Base-by-base conservation (phyloP, 371 early-diverging fungal species). In the Funneliformis caledonium region DNA sequence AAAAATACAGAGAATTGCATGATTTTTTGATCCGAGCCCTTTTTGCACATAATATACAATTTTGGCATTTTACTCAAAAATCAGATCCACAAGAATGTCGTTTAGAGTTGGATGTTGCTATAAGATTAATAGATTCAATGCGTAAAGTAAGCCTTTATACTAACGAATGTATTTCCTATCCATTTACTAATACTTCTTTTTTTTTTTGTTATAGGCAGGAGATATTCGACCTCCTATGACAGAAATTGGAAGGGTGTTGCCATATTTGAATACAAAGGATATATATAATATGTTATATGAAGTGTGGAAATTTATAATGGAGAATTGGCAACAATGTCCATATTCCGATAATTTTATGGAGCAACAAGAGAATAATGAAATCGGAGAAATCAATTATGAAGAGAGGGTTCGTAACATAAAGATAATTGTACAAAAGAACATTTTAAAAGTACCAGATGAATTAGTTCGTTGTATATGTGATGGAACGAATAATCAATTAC, bases 311-410 rank as follows among this genome's bases (percentile, higher is more conserved):
- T 76, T 76, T 62, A 8, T 76, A 42, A 33, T 61, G 31, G 76
- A 76, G 22, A 76, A 76, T 60, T 50, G 72, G 72, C 72, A 72
- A 52, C 43, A 42, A 72, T 72, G 72, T 72, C 72, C 50, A 52
- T 72, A 72, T 72, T 72, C 72, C 11, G 12, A 72, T 50, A 52
- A 42, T 16, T 11, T 31, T 50, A 50, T 31, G 6, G 52, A 33
- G 31, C 22, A 72, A 52, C 19, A 10, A 45, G 43, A 31, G 19
- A 16, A 31, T 1, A 70, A n/a, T 47, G 22, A 50, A 4, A 6
- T 56, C 16, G 22, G 26, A 31, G 22, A 26, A 47, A 72, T 50
- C 22, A 26, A 50, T 72, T 48, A 31, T 52, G 47, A 22, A 16
- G 52, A 72, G n/a, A 72, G 72, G 50, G 33, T 52, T 7, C n/a